Evolutionary conservation across 2,329 filamentous ascomycete species (phyloP).

Genomic region (Monilinia aucupariae): DNA sequence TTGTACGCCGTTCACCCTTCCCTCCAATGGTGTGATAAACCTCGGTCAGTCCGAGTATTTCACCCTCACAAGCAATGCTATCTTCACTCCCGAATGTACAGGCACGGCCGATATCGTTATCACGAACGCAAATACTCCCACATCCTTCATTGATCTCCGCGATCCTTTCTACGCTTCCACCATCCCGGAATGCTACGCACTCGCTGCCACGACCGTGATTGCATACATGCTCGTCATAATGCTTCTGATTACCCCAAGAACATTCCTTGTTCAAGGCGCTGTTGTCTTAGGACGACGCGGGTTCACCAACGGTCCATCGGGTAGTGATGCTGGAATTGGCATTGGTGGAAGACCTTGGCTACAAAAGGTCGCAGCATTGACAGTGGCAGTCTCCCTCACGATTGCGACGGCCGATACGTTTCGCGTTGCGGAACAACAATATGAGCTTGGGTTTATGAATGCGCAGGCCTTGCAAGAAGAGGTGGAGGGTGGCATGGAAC

Average conservation of each 20-base stretch:
- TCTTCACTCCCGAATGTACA: conserved; percentile 46
- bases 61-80: conserved; percentile 43
- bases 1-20: conserved; percentile 59
- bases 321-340: conserved; percentile 63
- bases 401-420: conserved; percentile 93
- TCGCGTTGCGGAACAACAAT: conserved; percentile 74
- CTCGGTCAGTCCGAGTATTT: conserved; percentile 36
- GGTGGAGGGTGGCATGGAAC: conserved; percentile 78
- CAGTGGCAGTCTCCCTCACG: conserved; percentile 77
- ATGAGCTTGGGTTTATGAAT: conserved; percentile 72
- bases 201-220: conserved; percentile 84
- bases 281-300: conserved; percentile 76
- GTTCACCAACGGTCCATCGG: conserved; percentile 76
- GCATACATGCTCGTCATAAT: conserved; percentile 83
- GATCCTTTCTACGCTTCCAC: conserved; percentile 93
- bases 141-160: conserved; percentile 49
- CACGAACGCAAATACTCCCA: conserved; percentile 22
- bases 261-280: conserved; percentile 80
- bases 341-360: conserved; percentile 92
- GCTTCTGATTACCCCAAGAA: conserved; percentile 87
- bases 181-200: conserved; percentile 87
- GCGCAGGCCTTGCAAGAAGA: conserved; percentile 67
- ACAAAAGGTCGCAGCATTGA: conserved; percentile 73
- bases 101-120: conserved; percentile 34
- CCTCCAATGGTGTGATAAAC: conserved; percentile 49